phyloP scores from a whole-genome alignment of 495 filamentous ascomycete genomes.

The Penicillium longicatenatum region DNA sequence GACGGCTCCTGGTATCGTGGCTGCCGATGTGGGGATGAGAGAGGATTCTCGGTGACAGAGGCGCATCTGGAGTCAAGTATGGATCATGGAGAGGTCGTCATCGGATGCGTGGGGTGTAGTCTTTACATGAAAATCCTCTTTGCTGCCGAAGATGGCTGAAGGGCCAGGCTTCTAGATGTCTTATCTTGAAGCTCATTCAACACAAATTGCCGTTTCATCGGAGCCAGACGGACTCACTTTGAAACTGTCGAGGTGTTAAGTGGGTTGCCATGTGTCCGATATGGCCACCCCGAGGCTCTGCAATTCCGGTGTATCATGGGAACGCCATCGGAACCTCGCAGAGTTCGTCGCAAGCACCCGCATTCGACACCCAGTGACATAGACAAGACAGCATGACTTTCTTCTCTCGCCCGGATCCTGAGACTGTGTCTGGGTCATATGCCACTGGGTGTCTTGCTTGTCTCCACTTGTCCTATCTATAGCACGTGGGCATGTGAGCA shows the following conservation, averaged over 20 bases:
- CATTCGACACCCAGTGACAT: not conserved
- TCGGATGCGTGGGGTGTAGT: constrained; percentile 81
- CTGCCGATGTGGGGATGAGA: constrained; percentile 81
- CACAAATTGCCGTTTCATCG: not conserved
- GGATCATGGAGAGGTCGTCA: constrained; percentile 67
- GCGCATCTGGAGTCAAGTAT: constrained; percentile 65
- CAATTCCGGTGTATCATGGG: not conserved
- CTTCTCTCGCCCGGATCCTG: not conserved
- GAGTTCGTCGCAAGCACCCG: not conserved
- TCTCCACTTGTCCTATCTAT: not conserved
- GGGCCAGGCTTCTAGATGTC: not conserved
- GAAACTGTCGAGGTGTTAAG: not conserved
- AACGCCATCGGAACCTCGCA: not conserved
- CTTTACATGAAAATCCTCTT: constrained; percentile 70
- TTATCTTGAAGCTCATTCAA: not conserved
- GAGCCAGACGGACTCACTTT: not conserved
- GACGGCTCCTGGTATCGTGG: constrained; percentile 59
- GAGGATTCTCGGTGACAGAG: constrained; percentile 71
- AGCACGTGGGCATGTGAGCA: not conserved
- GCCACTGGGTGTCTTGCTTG: not conserved
- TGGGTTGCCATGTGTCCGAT: not conserved
- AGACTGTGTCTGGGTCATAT: not conserved
- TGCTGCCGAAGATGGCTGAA: constrained; percentile 22
- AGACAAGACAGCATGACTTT: not conserved
- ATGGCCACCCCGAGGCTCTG: not conserved